A percentile compares a stretch with the other conserved stretches of the same genome.
These are phyloP conservation scores for Medicago truncatula DNA, from an alignment of 306 rosid species.

Conservation along the genomic window DNA sequence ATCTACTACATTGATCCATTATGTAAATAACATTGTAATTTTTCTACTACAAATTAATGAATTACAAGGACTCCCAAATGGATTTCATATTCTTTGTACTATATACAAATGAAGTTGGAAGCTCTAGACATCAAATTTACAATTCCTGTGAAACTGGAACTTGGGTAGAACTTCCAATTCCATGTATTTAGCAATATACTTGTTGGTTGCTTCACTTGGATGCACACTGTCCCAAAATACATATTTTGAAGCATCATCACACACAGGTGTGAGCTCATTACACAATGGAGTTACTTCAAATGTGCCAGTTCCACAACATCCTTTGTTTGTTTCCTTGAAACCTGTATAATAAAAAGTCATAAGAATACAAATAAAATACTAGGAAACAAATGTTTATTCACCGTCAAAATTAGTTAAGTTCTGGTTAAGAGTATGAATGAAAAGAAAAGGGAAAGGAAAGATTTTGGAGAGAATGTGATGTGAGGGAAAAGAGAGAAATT, in stretches of 20 bases:
- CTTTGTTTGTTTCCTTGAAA: slow-evolving; percentile 48
- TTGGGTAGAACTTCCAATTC: slow-evolving; percentile 43
- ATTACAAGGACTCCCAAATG: too few relatives aligned
- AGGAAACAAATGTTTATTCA: too few relatives aligned
- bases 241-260: slow-evolving; percentile 49
- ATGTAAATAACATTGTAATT: too few relatives aligned
- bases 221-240: slow-evolving; percentile 74
- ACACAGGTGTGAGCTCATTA: slow-evolving; percentile 42
- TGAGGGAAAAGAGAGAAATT: too few relatives aligned
- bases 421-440: too few relatives aligned
- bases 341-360: slow-evolving; percentile 44
- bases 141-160: slow-evolving; percentile 29
- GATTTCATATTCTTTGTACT: background rate
- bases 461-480: too few relatives aligned
- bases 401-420: too few relatives aligned
- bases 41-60: too few relatives aligned
- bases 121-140: background rate
- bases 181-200: slow-evolving; percentile 37
- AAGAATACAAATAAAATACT: background rate
- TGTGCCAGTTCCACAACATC: slow-evolving; percentile 67
- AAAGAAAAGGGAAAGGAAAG: too few relatives aligned
- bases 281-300: slow-evolving; percentile 57
- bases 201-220: slow-evolving; percentile 54
- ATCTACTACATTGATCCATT: too few relatives aligned
- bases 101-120: background rate